phyloP scores from a whole-genome alignment of 2,329 filamentous ascomycete genomes.

The Beauveria pseudobassiana region DNA sequence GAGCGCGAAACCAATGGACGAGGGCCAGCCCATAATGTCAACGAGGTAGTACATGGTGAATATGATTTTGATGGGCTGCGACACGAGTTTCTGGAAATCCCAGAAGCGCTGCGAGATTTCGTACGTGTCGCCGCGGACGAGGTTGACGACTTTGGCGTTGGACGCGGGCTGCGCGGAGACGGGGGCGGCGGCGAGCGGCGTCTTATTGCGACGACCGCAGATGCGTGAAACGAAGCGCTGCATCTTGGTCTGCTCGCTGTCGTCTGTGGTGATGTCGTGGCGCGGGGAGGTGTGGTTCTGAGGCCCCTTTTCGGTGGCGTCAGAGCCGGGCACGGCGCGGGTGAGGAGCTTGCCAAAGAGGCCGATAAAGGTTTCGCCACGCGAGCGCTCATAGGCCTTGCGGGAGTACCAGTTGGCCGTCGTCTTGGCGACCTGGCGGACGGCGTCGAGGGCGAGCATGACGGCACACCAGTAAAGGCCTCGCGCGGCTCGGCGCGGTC shows the following conservation, averaged over 20 bases:
- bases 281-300: constrained; percentile 10
- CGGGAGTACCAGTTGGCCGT: constrained; percentile 68
- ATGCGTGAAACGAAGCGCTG: constrained; percentile 15
- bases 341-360: constrained; percentile 36
- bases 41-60: constrained; percentile 59
- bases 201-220: constrained; percentile 17
- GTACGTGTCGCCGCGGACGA: constrained; percentile 77
- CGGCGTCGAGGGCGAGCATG: constrained; percentile 27
- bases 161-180: constrained; percentile 53
- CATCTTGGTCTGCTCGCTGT: neutral
- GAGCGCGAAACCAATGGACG: constrained; percentile 64
- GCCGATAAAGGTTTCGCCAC: constrained; percentile 55
- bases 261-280: neutral
- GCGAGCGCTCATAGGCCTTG: constrained; percentile 72
- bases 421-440: constrained; percentile 29
- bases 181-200: constrained; percentile 16
- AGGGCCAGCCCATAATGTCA: constrained; percentile 71
- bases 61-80: constrained; percentile 68
- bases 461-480: constrained; percentile 29
- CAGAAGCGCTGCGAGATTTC: constrained; percentile 79
- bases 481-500: constrained; percentile 22
- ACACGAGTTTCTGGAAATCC: constrained; percentile 73
- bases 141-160: constrained; percentile 83
- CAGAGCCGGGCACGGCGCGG: constrained; percentile 30
- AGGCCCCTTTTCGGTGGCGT: constrained; percentile 28